A percentile compares a stretch with the other conserved stretches of the same genome.
These are phyloP conservation scores for Deuterostichococcus epilithicus DNA, from an alignment of 139 green algal genomes.

Conservation along the genomic window DNA sequence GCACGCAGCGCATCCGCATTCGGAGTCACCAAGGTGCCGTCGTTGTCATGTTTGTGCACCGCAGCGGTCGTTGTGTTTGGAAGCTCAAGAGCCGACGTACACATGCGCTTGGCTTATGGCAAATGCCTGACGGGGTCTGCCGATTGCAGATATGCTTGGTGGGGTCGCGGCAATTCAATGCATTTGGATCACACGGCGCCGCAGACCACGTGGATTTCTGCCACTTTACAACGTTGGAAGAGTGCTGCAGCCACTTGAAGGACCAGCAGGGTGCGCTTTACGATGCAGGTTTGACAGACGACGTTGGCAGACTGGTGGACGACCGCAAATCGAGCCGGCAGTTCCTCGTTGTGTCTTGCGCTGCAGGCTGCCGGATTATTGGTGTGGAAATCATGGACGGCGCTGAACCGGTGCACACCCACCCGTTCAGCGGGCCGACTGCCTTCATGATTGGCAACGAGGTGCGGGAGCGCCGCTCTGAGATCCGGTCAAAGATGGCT, in stretches of 20 bases:
- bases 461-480: constrained; percentile 21
- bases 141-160: constrained; percentile 74
- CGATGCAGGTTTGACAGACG: too few species aligned
- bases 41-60: neutral
- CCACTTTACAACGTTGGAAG: constrained; percentile 71
- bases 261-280: constrained; percentile 28
- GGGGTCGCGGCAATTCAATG: constrained; percentile 78
- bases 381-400: constrained; percentile 84
- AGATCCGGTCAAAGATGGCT: too few species aligned
- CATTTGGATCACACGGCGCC: constrained; percentile 85
- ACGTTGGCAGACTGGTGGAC: too few species aligned
- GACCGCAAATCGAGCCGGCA: too few species aligned
- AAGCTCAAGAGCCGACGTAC: too few species aligned
- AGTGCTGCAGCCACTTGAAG: constrained; percentile 55
- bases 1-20: constrained; percentile 68
- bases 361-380: constrained; percentile 64
- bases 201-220: constrained; percentile 51
- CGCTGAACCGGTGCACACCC: constrained; percentile 61
- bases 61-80: too few species aligned
- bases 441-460: constrained; percentile 95
- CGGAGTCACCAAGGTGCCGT: constrained; percentile 40
- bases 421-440: constrained; percentile 75
- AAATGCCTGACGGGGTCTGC: too few species aligned
- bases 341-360: too few species aligned
- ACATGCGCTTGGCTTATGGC: too few species aligned